Base-by-base conservation (phyloP, 2,329 filamentous ascomycete species). In the Gaeumannomyces sp. region DNA sequence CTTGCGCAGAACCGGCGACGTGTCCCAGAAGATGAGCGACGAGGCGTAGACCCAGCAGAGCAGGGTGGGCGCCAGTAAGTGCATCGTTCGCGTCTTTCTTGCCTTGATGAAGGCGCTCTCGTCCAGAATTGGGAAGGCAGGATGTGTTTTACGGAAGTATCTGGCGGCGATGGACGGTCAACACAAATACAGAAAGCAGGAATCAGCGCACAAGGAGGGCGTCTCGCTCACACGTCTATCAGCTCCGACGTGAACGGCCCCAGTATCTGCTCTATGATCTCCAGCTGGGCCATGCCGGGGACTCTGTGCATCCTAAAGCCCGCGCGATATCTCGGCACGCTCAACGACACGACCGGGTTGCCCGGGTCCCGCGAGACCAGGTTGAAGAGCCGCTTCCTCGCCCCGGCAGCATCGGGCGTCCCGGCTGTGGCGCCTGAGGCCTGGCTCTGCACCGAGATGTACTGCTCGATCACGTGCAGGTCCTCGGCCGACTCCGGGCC, bases 61-160 rank as follows among this genome's bases (percentile, higher is more conserved):
- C 28, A 89, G 73, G 2, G 84, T 81, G 0, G 84, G 83, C 0
- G 85, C 85, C 63, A 84, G 27, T 31, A 64, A 29, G 13, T 80
- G 13, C 79, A 76, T 13, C 81, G 76, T 65, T 81, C 80, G 38
- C 76, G 73, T 7, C 75, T 72, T 0, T 71, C 75, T 64, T 81
- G 83, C 28, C 81, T 80, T 14, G 77, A 76, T 66, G 64, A 88
- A 85, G 0, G 79, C 78, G 3, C 77, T 72, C 59, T 85, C 81
- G 66, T 89, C 84, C 10, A 88, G 77, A 2, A 89, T 75, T 0
- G 86, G 86, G 66, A 88, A 84, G n/a, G 83, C 85, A n/a, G 76
- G 75, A 70, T 88, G 85, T 56, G 84, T 80, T 64, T 82, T 79
- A 38, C 79, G 75, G 65, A 86, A 81, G 69, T 86, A 86, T 38